These are phyloP conservation scores for Globisporangium sylvaticum DNA, from an alignment of 352 stramenopile genomes.

Conservation along the genomic window DNA sequence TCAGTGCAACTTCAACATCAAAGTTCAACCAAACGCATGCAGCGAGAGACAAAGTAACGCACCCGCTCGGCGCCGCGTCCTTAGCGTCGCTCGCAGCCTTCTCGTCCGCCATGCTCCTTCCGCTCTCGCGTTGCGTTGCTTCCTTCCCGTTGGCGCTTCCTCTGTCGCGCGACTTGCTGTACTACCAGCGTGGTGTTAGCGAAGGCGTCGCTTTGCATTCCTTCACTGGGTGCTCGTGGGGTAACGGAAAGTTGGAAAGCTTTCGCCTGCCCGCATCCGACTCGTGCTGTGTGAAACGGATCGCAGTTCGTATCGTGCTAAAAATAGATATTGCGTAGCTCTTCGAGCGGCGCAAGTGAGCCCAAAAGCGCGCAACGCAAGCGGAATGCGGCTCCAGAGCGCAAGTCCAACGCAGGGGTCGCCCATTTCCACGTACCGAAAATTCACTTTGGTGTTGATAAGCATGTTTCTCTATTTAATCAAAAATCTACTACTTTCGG, in stretches of 20 bases:
- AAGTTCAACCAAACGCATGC: neutral
- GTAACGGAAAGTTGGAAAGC: constrained; percentile 3
- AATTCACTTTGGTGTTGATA: neutral
- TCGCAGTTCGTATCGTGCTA: neutral
- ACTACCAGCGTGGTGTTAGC: neutral
- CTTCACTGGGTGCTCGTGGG: too few relatives aligned
- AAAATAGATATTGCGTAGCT: neutral
- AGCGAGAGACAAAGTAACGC: neutral
- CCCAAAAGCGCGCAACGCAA: neutral
- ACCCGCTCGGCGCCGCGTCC: constrained; percentile 19
- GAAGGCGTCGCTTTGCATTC: constrained; percentile 5
- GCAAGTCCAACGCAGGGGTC: too few relatives aligned
- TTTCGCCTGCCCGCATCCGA: too few relatives aligned
- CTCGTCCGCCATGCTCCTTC: constrained; percentile 27
- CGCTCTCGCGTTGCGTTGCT: neutral
- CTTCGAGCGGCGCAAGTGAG: neutral
- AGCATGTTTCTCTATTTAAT: neutral
- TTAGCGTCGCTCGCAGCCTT: constrained; percentile 31
- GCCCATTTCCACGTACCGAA: too few relatives aligned
- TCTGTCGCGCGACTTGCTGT: neutral
- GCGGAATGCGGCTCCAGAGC: too few relatives aligned
- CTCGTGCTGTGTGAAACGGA: neutral
- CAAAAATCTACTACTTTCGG: constrained; percentile 6
- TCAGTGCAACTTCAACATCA: neutral
- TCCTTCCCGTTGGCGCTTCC: neutral